Evolutionary conservation across 805 yeast genomes (phyloP).

Genomic region (Ogataea dorogensis): DNA sequence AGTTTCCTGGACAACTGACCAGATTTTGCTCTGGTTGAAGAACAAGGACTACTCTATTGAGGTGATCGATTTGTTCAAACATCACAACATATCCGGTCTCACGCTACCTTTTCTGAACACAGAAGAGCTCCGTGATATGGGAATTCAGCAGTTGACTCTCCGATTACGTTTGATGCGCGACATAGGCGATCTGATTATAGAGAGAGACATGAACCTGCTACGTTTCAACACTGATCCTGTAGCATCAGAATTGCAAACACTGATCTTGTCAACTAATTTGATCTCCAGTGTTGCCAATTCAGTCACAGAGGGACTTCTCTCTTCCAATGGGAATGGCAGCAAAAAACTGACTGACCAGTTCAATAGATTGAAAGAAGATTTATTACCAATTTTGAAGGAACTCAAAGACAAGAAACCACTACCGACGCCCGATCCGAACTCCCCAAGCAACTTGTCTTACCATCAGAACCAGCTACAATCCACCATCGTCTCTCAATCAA

Average conservation of each 20-base stretch:
- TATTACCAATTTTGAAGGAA: constrained; percentile 60
- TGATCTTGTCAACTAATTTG: constrained; percentile 26
- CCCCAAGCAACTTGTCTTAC: constrained; percentile 16
- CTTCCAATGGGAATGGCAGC: constrained; percentile 14
- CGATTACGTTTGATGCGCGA: constrained; percentile 61
- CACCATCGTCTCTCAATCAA: constrained; percentile 23
- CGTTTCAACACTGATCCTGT: constrained; percentile 25
- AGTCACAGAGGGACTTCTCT: constrained; percentile 22
- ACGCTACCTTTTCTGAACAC: constrained; percentile 66
- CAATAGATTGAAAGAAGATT: constrained; percentile 57
- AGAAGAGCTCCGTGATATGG: constrained; percentile 72
- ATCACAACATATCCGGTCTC: constrained; percentile 70
- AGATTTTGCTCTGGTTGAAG: constrained; percentile 32
- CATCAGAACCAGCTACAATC: constrained; percentile 26
- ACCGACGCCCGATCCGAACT: constrained; percentile 51
- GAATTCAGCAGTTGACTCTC: constrained; percentile 50
- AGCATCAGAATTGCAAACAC: constrained; percentile 25
- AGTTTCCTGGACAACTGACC: constrained; percentile 33
- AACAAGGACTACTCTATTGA: constrained; percentile 24
- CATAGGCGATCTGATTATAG: constrained; percentile 50
- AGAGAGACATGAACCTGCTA: constrained; percentile 27
- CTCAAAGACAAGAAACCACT: constrained; percentile 66
- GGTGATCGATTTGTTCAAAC: constrained; percentile 39
- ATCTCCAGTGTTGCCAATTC: constrained; percentile 25
- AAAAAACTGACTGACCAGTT: constrained; percentile 52